Base-by-base conservation (phyloP, 225 moss, liverwort and hornwort species). In the Bryoerythrophyllum caledonicum region DNA sequence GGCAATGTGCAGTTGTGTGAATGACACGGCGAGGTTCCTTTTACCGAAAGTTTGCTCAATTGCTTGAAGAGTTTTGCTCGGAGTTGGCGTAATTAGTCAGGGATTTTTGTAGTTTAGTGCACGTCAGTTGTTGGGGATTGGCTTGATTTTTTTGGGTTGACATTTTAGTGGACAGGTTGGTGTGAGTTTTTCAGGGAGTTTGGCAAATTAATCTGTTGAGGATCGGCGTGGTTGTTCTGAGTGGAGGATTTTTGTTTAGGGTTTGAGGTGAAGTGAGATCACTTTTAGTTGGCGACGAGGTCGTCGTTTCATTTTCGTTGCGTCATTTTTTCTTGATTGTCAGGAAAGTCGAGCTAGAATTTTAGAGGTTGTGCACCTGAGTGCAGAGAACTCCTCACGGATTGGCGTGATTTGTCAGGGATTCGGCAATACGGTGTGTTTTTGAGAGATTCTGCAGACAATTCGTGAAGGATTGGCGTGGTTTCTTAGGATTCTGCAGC, bases 211-310 rank as follows among this genome's bases (percentile, higher is more conserved):
- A 28, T 63, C 57, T 62, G 26, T 74, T 54, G 37, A 68, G 68
- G 49, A 38, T 56, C 5, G n/a, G 20, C 26, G 68, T 48, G 51
- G 44, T 51, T 63, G 25, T 48, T 32, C 7, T 60, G 63, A 16
- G 34, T 62, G 9, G 54, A 65, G 72, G 66, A n/a, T n/a, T 71
- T 79, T 67, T 40, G 52, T 28, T 41, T 80, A 69, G 74, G 77
- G 13, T 37, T 68, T 73, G 49, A 65, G 26, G 60, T 28, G 7
- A 14, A 59, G 43, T 41, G 14, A 49, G 48, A 49, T 49, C 48
- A 40, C 38, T 41, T 14, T 70, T 6, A 10, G 25, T 16, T 27
- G 58, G 40, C 44, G 44, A 44, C 15, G 68, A 27, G 4, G 20
- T 71, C 43, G 26, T 49, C 46, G 67, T 63, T 69, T 74, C 7